Base-by-base conservation (phyloP, 805 yeast genomes). In the Starmera caribaea region DNA sequence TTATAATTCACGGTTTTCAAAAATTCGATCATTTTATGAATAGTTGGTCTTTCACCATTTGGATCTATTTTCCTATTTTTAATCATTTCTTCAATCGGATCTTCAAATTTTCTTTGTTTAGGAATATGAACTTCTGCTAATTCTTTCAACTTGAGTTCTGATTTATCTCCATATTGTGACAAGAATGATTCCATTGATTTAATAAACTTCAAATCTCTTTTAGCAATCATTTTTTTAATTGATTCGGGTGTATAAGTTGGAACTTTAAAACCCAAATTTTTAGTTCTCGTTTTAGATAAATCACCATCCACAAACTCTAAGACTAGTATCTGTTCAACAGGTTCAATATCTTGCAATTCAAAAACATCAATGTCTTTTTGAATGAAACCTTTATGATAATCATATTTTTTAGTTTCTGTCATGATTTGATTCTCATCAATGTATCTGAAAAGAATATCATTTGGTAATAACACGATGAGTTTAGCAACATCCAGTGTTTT, bases 221-320 rank as follows among this genome's bases (percentile, higher is more conserved):
- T 71, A 1, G 61, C 58, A 10, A 87, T 81, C 60, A 83, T 65
- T 37, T 65, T 70, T 47, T 72, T 73, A 58, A 85, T 71, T 7
- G 79, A 76, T 3, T 70, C 76, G 3, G 74, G 68, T 0, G 76
- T 61, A 43, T 76, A 71, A 3, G 65, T 68, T 2, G 79, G 76
- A 14, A 74, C 45, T 35, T 62, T 68, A 38, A 55, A 65, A 46
- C 53, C 64, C 4, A 65, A 55, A 12, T 63, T 50, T 61, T 57
- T 71, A 33, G 63, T 71, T 65, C 67, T 74, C 47, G 63, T 74
- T 49, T 65, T 72, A 50, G 64, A 47, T 50, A 71, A 53, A 42
- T 69, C 66, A 12, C 82, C 84, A 56, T 89, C 95, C 14, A 75
- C 67, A 56, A 89, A 85, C 46, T 82, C 89, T 53, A 89, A 82